Evolutionary conservation across 2,329 filamentous ascomycete genomes (phyloP).

Genomic region (Onygena corvina): DNA sequence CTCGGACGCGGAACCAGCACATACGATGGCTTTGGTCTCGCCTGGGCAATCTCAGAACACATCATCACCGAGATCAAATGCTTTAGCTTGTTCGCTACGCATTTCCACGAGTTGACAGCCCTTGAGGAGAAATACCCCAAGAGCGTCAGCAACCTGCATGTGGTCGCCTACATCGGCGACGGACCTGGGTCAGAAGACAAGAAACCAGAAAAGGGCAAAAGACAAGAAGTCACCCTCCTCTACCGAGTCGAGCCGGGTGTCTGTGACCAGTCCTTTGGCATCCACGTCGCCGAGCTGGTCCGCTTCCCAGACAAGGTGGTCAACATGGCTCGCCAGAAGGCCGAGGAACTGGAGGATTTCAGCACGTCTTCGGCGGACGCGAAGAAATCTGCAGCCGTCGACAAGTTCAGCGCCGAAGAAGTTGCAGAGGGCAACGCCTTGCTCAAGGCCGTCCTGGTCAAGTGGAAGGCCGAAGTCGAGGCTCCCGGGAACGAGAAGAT

Average conservation of each 20-base stretch:
- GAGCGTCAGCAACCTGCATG: slow-evolving; percentile 85
- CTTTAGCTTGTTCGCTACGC: slow-evolving; percentile 89
- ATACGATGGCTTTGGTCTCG: slow-evolving; percentile 96
- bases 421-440: slow-evolving; percentile 77
- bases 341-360: slow-evolving; percentile 95
- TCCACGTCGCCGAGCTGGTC: slow-evolving; percentile 94
- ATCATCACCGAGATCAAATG: slow-evolving; percentile 92
- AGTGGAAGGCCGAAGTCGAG: slow-evolving; percentile 71
- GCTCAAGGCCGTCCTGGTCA: slow-evolving; percentile 68
- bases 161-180: slow-evolving; percentile 77
- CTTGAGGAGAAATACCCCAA: slow-evolving; percentile 67
- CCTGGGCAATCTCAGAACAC: slow-evolving; percentile 97
- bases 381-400: slow-evolving; percentile 27
- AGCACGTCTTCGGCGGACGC: slow-evolving; percentile 28
- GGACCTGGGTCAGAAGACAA: slow-evolving; percentile 39
- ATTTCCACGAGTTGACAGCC: slow-evolving; percentile 95
- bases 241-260: slow-evolving; percentile 95
- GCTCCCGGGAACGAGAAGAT: slow-evolving; percentile 44
- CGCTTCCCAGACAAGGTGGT: slow-evolving; percentile 95
- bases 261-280: slow-evolving; percentile 95
- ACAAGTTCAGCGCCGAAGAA: slow-evolving; percentile 62
- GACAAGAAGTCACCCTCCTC: slow-evolving; percentile 76
- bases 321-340: slow-evolving; percentile 98
- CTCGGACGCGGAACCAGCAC: slow-evolving; percentile 92
- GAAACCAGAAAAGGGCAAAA: slow-evolving; percentile 39